phyloP scores from a whole-genome alignment of 2,329 filamentous ascomycete species.

The Dendrostoma leiphaemia region DNA sequence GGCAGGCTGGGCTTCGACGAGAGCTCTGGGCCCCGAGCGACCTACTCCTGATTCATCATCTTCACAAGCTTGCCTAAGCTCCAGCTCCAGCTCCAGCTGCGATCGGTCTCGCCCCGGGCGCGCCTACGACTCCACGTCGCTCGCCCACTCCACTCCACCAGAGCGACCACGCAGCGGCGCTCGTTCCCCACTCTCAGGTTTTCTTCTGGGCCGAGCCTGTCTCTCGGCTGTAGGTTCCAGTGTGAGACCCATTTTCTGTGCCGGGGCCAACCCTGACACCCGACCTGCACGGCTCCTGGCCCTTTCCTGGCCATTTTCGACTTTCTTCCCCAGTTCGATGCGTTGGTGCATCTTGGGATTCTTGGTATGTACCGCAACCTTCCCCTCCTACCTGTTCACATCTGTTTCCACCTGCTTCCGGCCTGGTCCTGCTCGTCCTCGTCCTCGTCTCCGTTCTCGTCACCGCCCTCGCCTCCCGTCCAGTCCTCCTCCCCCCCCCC shows the following conservation, averaged over 20 bases:
- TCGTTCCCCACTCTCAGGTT: not conserved
- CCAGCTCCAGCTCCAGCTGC: too few relatives aligned
- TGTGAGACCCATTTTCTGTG: constrained; percentile 7
- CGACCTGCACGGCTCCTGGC: not conserved
- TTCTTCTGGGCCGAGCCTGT: constrained; percentile 2
- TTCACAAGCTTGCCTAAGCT: too few relatives aligned
- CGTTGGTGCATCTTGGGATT: not conserved
- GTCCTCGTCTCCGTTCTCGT: not conserved
- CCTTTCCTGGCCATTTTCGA: not conserved
- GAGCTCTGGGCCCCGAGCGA: too few relatives aligned
- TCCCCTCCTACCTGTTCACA: not conserved
- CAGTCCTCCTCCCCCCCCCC: not conserved
- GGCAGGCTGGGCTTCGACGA: too few relatives aligned
- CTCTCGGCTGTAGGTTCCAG: constrained; percentile 11
- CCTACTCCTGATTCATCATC: not conserved
- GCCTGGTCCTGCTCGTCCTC: not conserved
- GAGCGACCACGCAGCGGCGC: too few relatives aligned
- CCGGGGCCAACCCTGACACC: constrained; percentile 5
- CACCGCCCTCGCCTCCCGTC: not conserved
- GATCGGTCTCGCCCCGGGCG: too few relatives aligned
- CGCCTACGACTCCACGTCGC: too few relatives aligned
- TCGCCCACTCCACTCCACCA: too few relatives aligned
- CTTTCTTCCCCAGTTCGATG: not conserved
- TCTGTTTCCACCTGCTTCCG: not conserved
- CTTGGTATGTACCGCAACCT: not conserved